Evolutionary conservation across 1,139 yeast species (phyloP).

Genomic region (Candida tetrigidarum): DNA sequence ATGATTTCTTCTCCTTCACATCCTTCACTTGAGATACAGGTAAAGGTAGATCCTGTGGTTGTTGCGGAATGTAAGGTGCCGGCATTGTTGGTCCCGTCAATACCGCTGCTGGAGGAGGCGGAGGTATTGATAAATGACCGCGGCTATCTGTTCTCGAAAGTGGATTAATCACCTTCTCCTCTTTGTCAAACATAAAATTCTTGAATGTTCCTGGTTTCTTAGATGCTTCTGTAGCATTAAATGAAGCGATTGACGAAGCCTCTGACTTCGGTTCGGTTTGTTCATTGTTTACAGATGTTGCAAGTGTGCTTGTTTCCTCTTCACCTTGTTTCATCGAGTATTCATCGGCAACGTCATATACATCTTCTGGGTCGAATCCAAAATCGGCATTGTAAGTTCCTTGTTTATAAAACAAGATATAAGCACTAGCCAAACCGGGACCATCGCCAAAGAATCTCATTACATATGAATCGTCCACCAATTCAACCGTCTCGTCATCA

Average conservation of each 20-base stretch:
- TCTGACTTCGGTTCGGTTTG: conserved; percentile 16
- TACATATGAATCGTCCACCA: conserved; percentile 83
- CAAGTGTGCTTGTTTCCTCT: conserved; percentile 14
- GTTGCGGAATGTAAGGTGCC: not conserved
- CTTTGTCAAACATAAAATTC: conserved; percentile 18
- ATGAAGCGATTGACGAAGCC: conserved; percentile 19
- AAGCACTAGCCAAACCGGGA: conserved; percentile 90
- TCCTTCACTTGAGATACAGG: conserved; percentile 11
- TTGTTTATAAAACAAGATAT: conserved; percentile 71
- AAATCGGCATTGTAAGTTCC: conserved; percentile 18
- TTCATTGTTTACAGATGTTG: conserved; percentile 18
- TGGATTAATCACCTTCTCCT: conserved; percentile 13
- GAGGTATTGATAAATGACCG: not conserved
- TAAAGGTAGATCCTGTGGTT: conserved; percentile 5
- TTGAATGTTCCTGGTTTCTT: conserved; percentile 17
- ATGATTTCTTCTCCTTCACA: conserved; percentile 41
- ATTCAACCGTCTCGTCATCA: conserved; percentile 94
- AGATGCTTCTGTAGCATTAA: conserved; percentile 11
- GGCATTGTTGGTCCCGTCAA: conserved; percentile 1
- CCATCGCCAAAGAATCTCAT: conserved; percentile 88
- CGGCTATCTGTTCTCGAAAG: conserved; percentile 16
- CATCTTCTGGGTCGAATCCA: conserved; percentile 38
- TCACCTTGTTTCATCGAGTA: conserved; percentile 17
- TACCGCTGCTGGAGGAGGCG: conserved; percentile 1
- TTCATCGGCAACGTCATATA: conserved; percentile 38